phyloP scores from a whole-genome alignment of 2,329 filamentous ascomycete genomes.

The Calonectria multiphialidica region DNA sequence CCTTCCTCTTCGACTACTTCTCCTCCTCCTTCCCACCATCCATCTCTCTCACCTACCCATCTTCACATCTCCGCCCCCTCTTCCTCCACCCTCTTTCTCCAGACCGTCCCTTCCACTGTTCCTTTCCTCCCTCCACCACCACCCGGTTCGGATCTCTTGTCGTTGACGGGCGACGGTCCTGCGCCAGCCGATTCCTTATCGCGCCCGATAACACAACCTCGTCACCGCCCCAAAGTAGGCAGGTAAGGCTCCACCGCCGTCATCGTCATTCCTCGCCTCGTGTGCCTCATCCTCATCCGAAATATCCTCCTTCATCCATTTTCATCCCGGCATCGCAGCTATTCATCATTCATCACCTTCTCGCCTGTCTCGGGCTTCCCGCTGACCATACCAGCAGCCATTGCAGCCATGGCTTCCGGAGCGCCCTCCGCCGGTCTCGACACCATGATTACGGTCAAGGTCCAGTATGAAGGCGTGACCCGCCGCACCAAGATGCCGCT shows the following conservation, averaged over 20 bases:
- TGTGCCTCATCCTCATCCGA: slow-evolving; percentile 29
- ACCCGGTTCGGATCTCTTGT: slow-evolving; percentile 2
- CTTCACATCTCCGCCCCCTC: slow-evolving; percentile 27
- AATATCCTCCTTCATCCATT: slow-evolving; percentile 5
- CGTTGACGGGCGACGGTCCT: slow-evolving; percentile 38
- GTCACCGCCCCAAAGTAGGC: slow-evolving; percentile 41
- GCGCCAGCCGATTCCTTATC: slow-evolving; percentile 43
- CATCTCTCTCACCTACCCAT: slow-evolving; percentile 29
- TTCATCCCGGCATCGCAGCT: slow-evolving; percentile 14
- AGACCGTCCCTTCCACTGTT: slow-evolving; percentile 2
- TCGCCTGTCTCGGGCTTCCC: slow-evolving; percentile 1
- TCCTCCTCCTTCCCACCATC: slow-evolving; percentile 31
- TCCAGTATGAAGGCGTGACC: slow-evolving; percentile 80
- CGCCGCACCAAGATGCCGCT: slow-evolving; percentile 92
- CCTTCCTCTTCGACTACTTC: slow-evolving; percentile 32
- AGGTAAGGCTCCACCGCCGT: slow-evolving; percentile 41
- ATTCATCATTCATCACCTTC: slow-evolving; percentile 17
- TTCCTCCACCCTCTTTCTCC: slow-evolving; percentile 30
- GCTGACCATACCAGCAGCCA: slow-evolving; percentile 16
- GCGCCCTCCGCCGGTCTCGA: slow-evolving; percentile 42
- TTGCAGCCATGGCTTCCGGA: slow-evolving; percentile 43
- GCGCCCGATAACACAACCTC: slow-evolving; percentile 40
- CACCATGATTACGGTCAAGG: slow-evolving; percentile 81
- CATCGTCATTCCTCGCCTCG: slow-evolving; percentile 34
- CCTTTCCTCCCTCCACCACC: slow-evolving; percentile 5